phyloP scores from a whole-genome alignment of 2,329 filamentous ascomycete species.

The Aspergillus latus region DNA sequence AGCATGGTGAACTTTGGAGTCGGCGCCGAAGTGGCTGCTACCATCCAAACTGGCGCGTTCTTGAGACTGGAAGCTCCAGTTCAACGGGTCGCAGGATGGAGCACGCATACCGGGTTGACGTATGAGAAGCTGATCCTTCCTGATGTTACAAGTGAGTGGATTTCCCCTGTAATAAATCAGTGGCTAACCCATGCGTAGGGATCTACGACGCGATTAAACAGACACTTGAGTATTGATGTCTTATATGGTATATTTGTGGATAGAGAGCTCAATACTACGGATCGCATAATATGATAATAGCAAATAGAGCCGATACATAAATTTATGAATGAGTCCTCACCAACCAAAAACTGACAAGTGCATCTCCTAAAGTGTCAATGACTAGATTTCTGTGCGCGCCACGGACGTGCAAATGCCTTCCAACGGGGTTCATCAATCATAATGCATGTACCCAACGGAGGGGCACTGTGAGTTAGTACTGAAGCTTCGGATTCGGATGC shows the following conservation, averaged over 20 bases:
- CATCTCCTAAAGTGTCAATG: too few relatives aligned
- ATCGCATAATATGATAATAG: not conserved
- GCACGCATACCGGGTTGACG: slow-evolving; percentile 74
- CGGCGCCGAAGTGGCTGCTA: slow-evolving; percentile 84
- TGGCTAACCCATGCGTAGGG: slow-evolving; percentile 46
- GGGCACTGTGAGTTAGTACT: too few relatives aligned
- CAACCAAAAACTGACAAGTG: not conserved
- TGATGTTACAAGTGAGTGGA: slow-evolving; percentile 76
- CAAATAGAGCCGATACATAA: not conserved
- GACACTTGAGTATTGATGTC: slow-evolving; percentile 61
- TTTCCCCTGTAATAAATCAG: not conserved
- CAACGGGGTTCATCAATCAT: too few relatives aligned
- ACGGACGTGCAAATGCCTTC: too few relatives aligned
- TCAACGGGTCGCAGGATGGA: slow-evolving; percentile 83
- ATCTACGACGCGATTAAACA: slow-evolving; percentile 71
- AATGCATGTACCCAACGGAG: too few relatives aligned
- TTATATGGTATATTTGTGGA: slow-evolving; percentile 4
- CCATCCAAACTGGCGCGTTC: slow-evolving; percentile 86
- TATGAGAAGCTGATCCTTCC: slow-evolving; percentile 82
- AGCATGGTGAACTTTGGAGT: slow-evolving; percentile 88
- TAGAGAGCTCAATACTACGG: not conserved
- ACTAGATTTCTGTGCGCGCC: too few relatives aligned
- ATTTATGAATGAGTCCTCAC: not conserved
- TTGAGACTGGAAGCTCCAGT: slow-evolving; percentile 81
- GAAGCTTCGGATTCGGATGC: too few relatives aligned